Evolutionary conservation across 805 yeast genomes (phyloP), one percentile per base, ranked within the genome.

Genomic region (Candida hungchunana): DNA sequence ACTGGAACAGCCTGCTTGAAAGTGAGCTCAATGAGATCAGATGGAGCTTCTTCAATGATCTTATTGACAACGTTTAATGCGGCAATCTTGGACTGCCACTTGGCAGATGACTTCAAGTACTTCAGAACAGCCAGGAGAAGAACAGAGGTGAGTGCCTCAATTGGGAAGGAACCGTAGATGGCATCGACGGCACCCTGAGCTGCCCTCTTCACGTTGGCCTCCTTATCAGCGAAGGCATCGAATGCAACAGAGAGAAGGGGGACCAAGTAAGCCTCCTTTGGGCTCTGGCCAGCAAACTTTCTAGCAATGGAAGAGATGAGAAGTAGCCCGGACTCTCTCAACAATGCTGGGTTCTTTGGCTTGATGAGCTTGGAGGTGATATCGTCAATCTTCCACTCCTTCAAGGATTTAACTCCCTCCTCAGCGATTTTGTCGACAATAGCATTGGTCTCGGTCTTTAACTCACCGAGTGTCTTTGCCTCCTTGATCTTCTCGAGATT

Each of bases 1-100:
- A 83, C 73, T 25, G 98, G 97, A 22, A 90, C 77, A 4, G 86
- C 74, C 37, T 73, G 75, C 42, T 79, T 78, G 61, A 90, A 90
- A 49, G 80, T 78, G 56, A 80, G 59, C 63, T 90, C 96, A 48
- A 90, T 67, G 51, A 85, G 71, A 64, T 93, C 97, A 26, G 82
- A 76, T 39, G 96, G 93, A 28, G 82, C 78, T 32, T 83, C 87
- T 43, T 76, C 86, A 41, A 83, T 70, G 37, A 89, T 71, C 56
- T 71, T 78, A 57, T 88, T 95, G 38, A 89, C 63, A 6, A 78
- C 54, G 47, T 74, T 77, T 55, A 90, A 70, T 34, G 93, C 90
- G 13, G 82, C 94, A 28, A 85, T 52, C 61, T 90, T 90, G 32
- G 87, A 74, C 61, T 86, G 93, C 95, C 96, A 89, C 63, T 89